Base-by-base conservation (phyloP, 352 stramenopile species). In the Globisporangium iwayamae region DNA sequence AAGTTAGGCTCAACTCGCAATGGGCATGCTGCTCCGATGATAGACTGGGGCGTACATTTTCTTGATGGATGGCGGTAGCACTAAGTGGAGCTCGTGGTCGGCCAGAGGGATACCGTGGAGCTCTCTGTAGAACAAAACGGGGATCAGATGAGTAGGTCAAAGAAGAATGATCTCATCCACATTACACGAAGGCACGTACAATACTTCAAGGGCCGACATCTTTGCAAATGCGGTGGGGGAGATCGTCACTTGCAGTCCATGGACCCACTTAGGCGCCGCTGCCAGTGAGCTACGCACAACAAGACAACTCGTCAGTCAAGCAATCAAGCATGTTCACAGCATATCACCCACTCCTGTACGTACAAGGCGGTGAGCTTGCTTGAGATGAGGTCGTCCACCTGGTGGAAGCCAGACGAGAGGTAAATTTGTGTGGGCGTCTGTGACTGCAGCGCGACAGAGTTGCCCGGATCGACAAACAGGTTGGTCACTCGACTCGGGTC, bases 51-150 rank as follows among this genome's bases (percentile, higher is more conserved):
- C 75, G 48, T 48, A 81, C 75, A 89, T 74, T 65, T 78, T 68
- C 64, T 76, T 60, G 30, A 89, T 72, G 18, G 79, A 77, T 3
- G 55, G 4, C 36, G 79, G 78, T 10, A 89, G 67, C 34, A 81
- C 56, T 13, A 89, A 61, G 18, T 81, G 72, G 16, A 89, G 63
- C 16, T 63, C 36, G 3, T 32, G 58, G 10, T 71, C 57, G 25
- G 64, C 69, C 4, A 89, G 22, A 7, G 76, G 70, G 34, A 89
- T 67, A 4, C 79, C 70, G 20, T 73, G 65, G 18, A 89, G 71
- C 11, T 78, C 63, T 25, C 80, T 89, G 43, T 41, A 45, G 47
- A 46, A 6, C 13, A 65, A 63, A 47, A 56, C 10, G 41, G 18
- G 5, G 41, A 68, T 41, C 41, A 73, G 53, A 28, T 34, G 47